Conservation (phyloP, 768 basidiomycete genomes). For the Trametes punicea region DNA sequence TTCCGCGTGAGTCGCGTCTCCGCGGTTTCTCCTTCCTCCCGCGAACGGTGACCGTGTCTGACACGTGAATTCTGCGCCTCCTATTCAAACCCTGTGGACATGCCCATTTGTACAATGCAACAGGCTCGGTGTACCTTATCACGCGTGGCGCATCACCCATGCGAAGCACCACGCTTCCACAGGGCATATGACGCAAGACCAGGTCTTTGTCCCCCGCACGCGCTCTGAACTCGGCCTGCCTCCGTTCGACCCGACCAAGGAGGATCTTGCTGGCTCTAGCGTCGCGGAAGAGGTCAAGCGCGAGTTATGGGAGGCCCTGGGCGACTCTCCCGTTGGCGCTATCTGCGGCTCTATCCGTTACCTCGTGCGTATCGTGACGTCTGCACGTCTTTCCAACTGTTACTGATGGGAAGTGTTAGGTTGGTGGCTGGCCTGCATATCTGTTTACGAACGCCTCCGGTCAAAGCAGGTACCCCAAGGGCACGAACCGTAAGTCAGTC, state of each 20-base stretch:
- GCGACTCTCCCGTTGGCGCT: constrained; percentile 84
- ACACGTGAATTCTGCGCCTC: constrained; percentile 24
- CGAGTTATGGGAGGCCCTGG: constrained; percentile 81
- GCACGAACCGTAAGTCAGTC: constrained; percentile 68
- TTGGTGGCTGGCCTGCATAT: constrained; percentile 87
- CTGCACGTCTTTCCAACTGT: neutral
- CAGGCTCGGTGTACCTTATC: constrained; percentile 92
- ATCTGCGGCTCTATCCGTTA: constrained; percentile 51
- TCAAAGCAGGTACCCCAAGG: constrained; percentile 72
- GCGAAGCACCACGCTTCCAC: constrained; percentile 95
- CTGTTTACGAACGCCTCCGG: constrained; percentile 81
- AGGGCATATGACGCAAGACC: constrained; percentile 89
- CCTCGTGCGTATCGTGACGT: constrained; percentile 42
- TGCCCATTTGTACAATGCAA: constrained; percentile 1
- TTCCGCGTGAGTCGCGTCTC: constrained; percentile 58
- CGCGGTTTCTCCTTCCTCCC: neutral
- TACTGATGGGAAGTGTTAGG: constrained; percentile 34
- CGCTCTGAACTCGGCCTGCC: constrained; percentile 68
- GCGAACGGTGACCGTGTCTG: neutral
- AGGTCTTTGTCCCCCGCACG: constrained; percentile 94
- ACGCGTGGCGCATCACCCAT: constrained; percentile 94
- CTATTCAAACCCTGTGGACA: neutral
- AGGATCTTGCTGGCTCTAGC: constrained; percentile 61
- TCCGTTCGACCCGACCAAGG: constrained; percentile 61
- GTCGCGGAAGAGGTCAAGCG: constrained; percentile 64